Evolutionary conservation across 768 basidiomycete genomes (phyloP), one percentile per base, ranked within the genome.

Genomic region (Boletus rex-veris): DNA sequence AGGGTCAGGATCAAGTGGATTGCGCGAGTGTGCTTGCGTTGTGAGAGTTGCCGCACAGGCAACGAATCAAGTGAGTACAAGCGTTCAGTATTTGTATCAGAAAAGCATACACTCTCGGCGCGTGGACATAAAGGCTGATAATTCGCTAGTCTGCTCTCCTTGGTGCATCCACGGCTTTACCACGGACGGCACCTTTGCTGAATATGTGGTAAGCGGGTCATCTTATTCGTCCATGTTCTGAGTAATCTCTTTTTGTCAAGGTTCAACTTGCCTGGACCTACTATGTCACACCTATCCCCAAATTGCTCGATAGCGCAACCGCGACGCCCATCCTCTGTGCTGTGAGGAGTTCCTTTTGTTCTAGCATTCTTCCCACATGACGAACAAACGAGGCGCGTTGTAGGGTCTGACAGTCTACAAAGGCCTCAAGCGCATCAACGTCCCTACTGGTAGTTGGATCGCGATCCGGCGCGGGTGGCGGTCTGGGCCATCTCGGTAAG

Each of bases 321-420:
- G 80, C 78, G 7, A 73, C 76, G 0, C 64, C 79, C 2, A 71
- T 81, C 54, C 68, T 78, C 4, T 78, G 78, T 53, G 75, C 75
- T 31, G 74, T 72, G 36, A 46, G 65, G 33, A 38, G n/a, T 8
- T 19, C 24, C 24, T 2, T 19, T 18, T 15, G 10, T 33, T 45
- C 2, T 57, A 43, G 7, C 21, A 57, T 64, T 30, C 19, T 3
- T 15, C 6, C 39, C 6, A 5, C 16, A 10, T 31, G 15, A 55
- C n/a, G 15, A n/a, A 15, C 12, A 36, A 40, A 16, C 3, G 18
- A 4, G 6, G 11, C 15, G 8, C 10, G 11, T 28, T 36, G 11
- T 33, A 69, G 60, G 75, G 74, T 21, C 59, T 80, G 19, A 78
- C 79, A 1, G 77, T 76, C 35, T 80, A 75, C 59, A 76, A 74